These are phyloP conservation scores for Mesembryanthemum crystallinum DNA, from an alignment of 148 eudicot genomes.

Conservation along the genomic window DNA sequence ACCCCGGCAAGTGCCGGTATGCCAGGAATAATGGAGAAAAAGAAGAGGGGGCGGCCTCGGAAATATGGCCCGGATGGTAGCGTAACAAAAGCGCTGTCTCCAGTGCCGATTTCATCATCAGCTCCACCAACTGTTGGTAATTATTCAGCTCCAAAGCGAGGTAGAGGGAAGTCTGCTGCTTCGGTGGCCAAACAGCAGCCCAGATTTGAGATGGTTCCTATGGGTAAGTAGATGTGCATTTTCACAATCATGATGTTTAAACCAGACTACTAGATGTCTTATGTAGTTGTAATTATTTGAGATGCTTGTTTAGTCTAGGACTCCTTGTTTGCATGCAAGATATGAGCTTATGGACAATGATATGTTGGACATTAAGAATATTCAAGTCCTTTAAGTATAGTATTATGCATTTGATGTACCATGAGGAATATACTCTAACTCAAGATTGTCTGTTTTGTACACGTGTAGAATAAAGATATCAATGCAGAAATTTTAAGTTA, in stretches of 20 bases:
- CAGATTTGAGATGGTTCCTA: constrained; percentile 32
- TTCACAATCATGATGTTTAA: no score
- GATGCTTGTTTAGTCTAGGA: background rate
- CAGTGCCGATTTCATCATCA: constrained; percentile 40
- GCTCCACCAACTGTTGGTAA: constrained; percentile 37
- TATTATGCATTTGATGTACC: background rate
- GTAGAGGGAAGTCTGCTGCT: constrained; percentile 33
- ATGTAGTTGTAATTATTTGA: constrained; percentile 4
- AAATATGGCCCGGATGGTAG: constrained; percentile 57
- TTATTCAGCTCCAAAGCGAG: constrained; percentile 34
- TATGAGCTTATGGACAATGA: background rate
- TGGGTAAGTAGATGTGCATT: constrained; percentile 36
- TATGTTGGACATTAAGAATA: background rate
- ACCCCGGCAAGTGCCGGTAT: constrained; percentile 24
- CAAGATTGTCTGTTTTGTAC: background rate
- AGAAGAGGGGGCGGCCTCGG: constrained; percentile 76
- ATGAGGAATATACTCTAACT: background rate
- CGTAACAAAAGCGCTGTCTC: constrained; percentile 30
- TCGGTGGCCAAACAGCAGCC: constrained; percentile 42
- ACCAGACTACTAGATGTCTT: background rate
- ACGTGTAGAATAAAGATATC: background rate
- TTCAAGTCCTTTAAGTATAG: background rate
- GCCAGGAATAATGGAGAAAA: constrained; percentile 43
- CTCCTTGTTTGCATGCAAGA: background rate
- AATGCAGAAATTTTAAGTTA: background rate